A percentile compares a stretch with the other conserved stretches of the same genome.
phyloP scores from a whole-genome alignment of 371 early-diverging fungal genomes.

The Saksenaea oblongispora region DNA sequence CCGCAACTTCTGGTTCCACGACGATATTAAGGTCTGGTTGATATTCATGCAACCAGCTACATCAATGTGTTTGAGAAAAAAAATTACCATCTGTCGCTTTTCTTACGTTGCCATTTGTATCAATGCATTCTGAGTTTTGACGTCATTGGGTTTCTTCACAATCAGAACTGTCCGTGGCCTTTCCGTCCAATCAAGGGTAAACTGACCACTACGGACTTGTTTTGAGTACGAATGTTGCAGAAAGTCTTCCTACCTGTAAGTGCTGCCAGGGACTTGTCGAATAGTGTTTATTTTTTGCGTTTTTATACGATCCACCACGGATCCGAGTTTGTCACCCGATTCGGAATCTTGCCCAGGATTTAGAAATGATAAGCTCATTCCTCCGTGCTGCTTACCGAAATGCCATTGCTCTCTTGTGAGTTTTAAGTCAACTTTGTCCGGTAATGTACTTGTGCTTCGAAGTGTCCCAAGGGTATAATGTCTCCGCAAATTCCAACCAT shows the following conservation, averaged over 20 bases:
- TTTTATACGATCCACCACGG: slow-evolving; percentile 22
- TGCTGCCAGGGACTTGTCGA: slow-evolving; percentile 59
- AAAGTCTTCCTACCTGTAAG: slow-evolving; percentile 54
- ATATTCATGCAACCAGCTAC: slow-evolving; percentile 64
- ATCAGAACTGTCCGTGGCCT: slow-evolving; percentile 76
- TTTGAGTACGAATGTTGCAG: background rate
- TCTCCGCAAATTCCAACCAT: background rate
- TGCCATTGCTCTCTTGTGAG: slow-evolving; percentile 22
- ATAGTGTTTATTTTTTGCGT: slow-evolving; percentile 41
- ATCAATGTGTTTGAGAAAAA: background rate
- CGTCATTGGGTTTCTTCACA: slow-evolving; percentile 77
- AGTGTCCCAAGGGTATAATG: background rate
- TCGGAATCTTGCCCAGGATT: slow-evolving; percentile 5
- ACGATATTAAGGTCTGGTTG: slow-evolving; percentile 67
- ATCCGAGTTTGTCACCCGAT: background rate
- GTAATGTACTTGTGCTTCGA: slow-evolving; percentile 14
- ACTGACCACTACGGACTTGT: slow-evolving; percentile 45
- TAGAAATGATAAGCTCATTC: background rate
- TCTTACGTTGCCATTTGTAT: slow-evolving; percentile 62
- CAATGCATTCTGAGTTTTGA: slow-evolving; percentile 66
- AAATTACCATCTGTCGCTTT: too few relatives aligned
- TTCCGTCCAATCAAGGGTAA: slow-evolving; percentile 62
- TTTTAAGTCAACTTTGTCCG: slow-evolving; percentile 20
- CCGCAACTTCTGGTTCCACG: slow-evolving; percentile 66
- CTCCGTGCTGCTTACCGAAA: slow-evolving; percentile 11